Evolutionary conservation across 225 moss, liverwort and hornwort species (phyloP).

Genomic region (Pleurozium schreberi): DNA sequence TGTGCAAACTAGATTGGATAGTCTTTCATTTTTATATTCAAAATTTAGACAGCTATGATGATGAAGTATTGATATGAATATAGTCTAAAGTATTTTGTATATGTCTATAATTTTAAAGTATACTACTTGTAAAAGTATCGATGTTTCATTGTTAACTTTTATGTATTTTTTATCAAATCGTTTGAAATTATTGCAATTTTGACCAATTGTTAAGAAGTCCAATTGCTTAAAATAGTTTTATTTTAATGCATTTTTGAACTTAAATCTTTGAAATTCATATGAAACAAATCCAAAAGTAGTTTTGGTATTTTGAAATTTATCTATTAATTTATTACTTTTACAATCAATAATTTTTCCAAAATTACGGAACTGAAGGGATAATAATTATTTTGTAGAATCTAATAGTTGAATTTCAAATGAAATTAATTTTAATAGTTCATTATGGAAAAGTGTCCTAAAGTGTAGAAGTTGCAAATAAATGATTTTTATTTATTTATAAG

Average conservation of each 20-base stretch:
- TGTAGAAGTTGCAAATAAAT: background rate
- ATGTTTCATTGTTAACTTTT: background rate
- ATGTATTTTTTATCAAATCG: background rate
- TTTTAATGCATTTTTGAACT: background rate
- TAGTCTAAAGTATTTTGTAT: too few species aligned
- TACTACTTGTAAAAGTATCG: background rate
- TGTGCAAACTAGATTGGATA: too few species aligned
- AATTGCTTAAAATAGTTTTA: too few species aligned
- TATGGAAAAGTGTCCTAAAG: background rate
- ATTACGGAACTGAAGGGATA: background rate
- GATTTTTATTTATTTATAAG: too few species aligned
- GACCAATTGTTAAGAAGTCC: too few species aligned
- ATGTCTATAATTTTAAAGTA: background rate
- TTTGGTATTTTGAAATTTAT: background rate
- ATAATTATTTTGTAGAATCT: background rate
- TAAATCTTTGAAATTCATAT: background rate
- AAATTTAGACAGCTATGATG: too few species aligned
- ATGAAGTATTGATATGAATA: too few species aligned
- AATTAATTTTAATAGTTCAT: background rate
- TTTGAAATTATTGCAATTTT: background rate
- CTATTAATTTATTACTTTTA: background rate
- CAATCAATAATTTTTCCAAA: background rate
- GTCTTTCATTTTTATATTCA: too few species aligned
- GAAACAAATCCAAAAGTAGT: background rate
- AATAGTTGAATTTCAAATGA: background rate